Evolutionary conservation across 1,284 basidiomycete genomes (phyloP), one percentile per base, ranked within the genome.

Genomic region (Ceratobasidium sp.): DNA sequence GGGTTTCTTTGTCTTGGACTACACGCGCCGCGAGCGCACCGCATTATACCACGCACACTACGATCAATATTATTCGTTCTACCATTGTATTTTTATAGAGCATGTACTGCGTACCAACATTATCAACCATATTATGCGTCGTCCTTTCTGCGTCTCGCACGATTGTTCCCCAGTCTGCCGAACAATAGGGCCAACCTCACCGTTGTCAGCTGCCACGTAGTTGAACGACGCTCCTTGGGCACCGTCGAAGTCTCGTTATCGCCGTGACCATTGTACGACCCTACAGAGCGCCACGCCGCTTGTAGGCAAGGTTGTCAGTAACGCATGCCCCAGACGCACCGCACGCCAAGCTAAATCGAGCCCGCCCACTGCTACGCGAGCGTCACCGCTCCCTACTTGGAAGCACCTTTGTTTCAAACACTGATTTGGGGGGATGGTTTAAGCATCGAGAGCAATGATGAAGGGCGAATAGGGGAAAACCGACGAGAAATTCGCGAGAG

Each of bases 21-120:
- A 49, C 37, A 41, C 13, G 53, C 54, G 66, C 43, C 24, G 43
- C 53, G 54, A 37, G 51, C 66, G 39, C 41, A 6, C 29, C 53
- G 54, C 3, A 62, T 62, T 4, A 71, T 41, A 71, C 29, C 51
- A 61, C 16, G 49, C 19, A 39, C n/a, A 58, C 54, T 71, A 59
- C 37, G 66, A 71, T 41, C 53, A 59, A 49, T 71, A 58, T 59
- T 71, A 71, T 71, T 71, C 66, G 66, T 71, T 71, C 66, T 71
- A 46, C 29, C 66, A 71, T 41, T 71, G 66, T 71, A 71, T 71
- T 59, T 61, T 71, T 71, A 71, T 71, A 71, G 66, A 59, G 53
- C 54, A 59, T 71, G 66, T 71, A 71, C 54, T 58, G 54, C 66
- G 41, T 71, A 71, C 66, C 66, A 59, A 49, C 22, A 59, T 71